Conservation (phyloP, 2,329 filamentous ascomycete genomes). For the Septoria petroselini region DNA sequence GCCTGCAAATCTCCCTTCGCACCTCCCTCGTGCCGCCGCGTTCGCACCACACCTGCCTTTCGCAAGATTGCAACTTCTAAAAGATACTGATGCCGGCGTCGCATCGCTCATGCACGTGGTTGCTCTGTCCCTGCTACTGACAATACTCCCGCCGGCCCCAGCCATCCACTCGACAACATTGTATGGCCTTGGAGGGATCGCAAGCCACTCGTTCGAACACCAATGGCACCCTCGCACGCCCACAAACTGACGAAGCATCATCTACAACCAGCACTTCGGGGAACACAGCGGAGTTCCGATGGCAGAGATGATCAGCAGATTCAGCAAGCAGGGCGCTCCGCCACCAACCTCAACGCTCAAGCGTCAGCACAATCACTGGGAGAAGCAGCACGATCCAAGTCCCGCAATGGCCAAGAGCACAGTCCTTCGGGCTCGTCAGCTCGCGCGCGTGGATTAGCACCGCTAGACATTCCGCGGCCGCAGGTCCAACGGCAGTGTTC, state of each 20-base stretch:
- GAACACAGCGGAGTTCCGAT: constrained; percentile 23
- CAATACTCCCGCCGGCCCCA: neutral
- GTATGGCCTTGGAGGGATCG: constrained; percentile 24
- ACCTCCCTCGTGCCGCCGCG: constrained; percentile 3
- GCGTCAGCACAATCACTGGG: constrained; percentile 38
- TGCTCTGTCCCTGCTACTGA: neutral
- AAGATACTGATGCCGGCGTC: neutral
- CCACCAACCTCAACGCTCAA: constrained; percentile 35
- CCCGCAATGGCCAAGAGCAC: constrained; percentile 11
- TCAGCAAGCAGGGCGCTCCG: constrained; percentile 38
- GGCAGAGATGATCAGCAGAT: constrained; percentile 27
- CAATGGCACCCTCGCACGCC: constrained; percentile 24
- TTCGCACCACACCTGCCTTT: constrained; percentile 3
- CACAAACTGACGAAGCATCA: constrained; percentile 19
- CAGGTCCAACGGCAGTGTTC: constrained; percentile 7
- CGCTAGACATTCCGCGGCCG: constrained; percentile 9
- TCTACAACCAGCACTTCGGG: constrained; percentile 23
- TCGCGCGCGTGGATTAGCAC: constrained; percentile 1
- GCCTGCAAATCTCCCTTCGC: constrained; percentile 1
- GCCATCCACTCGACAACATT: constrained; percentile 14
- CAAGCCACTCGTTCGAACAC: constrained; percentile 18
- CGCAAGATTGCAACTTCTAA: constrained; percentile 8
- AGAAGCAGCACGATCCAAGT: constrained; percentile 27
- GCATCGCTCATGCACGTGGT: constrained; percentile 13
- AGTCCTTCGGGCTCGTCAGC: constrained; percentile 8